phyloP scores from a whole-genome alignment of 208 protist genomes.

The Wallacemonas rigidus region DNA sequence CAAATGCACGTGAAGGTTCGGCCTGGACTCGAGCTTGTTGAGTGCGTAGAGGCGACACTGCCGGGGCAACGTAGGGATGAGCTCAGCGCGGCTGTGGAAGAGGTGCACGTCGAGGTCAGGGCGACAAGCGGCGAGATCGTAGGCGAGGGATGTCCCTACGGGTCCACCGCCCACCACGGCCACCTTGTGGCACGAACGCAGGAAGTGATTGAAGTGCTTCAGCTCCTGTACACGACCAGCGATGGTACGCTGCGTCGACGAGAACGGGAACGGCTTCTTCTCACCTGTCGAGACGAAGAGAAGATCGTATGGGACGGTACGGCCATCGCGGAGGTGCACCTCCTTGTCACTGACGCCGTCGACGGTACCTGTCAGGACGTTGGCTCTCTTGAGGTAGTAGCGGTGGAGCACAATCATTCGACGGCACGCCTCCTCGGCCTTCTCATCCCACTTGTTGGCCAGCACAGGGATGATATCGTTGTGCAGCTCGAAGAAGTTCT shows the following conservation, averaged over 20 bases:
- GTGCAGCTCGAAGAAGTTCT: constrained; percentile 89
- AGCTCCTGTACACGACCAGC: constrained; percentile 79
- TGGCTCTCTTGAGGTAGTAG: constrained; percentile 85
- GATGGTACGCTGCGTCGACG: constrained; percentile 67
- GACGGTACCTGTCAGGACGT: constrained; percentile 85
- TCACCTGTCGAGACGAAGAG: constrained; percentile 80
- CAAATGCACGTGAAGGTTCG: constrained; percentile 61
- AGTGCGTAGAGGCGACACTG: constrained; percentile 63
- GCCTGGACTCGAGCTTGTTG: constrained; percentile 45
- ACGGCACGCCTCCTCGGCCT: constrained; percentile 67
- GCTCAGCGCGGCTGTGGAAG: constrained; percentile 60
- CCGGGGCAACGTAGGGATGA: constrained; percentile 66
- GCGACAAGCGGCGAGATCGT: constrained; percentile 56
- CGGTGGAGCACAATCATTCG: constrained; percentile 81
- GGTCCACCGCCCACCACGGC: constrained; percentile 85
- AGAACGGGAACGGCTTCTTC: constrained; percentile 79
- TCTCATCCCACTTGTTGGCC: constrained; percentile 60
- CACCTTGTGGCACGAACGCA: constrained; percentile 73
- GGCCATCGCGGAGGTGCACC: constrained; percentile 70
- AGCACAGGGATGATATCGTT: constrained; percentile 83
- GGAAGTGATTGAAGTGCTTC: constrained; percentile 70
- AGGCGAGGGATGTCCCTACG: constrained; percentile 70
- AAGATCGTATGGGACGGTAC: constrained; percentile 76
- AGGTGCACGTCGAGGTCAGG: constrained; percentile 77
- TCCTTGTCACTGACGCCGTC: constrained; percentile 60